Evolutionary conservation across 495 filamentous ascomycete genomes (phyloP).

Genomic region (Xylaria curta): DNA sequence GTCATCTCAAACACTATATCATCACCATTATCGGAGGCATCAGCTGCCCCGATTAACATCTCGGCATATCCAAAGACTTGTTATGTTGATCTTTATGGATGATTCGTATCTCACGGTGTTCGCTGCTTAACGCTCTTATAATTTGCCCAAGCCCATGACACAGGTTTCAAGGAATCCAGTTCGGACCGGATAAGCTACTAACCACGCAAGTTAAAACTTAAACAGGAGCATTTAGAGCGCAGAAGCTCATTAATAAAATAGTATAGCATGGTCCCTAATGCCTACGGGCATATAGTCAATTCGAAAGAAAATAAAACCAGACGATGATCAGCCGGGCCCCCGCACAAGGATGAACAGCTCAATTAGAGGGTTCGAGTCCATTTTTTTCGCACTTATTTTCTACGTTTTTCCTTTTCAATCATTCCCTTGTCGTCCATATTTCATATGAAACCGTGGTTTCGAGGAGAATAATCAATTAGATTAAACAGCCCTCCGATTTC

Average conservation of each 20-base stretch:
- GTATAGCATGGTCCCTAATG: background rate
- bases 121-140: background rate
- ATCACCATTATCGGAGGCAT: background rate
- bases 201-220: background rate
- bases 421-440: background rate
- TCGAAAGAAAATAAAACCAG: background rate
- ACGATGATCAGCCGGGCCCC: background rate
- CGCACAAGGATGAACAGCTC: background rate
- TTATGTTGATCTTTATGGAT: background rate
- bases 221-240: background rate
- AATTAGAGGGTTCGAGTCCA: background rate
- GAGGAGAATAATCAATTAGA: no score
- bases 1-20: background rate
- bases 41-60: background rate
- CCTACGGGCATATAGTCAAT: background rate
- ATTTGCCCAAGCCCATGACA: background rate
- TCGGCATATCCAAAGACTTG: background rate
- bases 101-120: background rate
- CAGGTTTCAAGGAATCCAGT: background rate
- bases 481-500: no score
- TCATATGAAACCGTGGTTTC: no score
- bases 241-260: background rate
- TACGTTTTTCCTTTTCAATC: background rate
- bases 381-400: background rate
- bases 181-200: background rate